phyloP scores from a whole-genome alignment of 2,329 filamentous ascomycete genomes.

The Phialocephala sp. region DNA sequence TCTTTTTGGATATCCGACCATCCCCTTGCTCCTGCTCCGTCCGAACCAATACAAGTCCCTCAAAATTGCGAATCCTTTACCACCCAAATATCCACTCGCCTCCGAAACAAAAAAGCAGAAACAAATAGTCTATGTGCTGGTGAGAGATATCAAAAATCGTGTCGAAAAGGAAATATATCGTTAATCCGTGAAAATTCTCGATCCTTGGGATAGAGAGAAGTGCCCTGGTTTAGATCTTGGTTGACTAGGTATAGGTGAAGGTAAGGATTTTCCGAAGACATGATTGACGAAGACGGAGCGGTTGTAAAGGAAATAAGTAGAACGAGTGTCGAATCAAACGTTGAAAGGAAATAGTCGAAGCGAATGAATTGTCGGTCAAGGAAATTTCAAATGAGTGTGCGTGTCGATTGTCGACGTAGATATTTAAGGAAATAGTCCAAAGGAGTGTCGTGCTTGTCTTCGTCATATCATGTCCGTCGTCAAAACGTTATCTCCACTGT shows the following conservation, averaged over 20 bases:
- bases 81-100: constrained; percentile 2
- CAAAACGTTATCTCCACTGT: constrained; percentile 6
- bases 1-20: neutral
- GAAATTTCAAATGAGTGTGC: constrained; percentile 43
- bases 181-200: constrained; percentile 11
- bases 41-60: constrained; percentile 8
- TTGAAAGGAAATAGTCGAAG: constrained; percentile 42
- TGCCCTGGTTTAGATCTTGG: neutral
- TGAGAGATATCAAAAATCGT: constrained; percentile 31
- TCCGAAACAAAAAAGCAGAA: constrained; percentile 22
- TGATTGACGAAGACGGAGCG: constrained; percentile 32
- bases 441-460: constrained; percentile 43
- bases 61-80: neutral
- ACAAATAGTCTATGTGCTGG: constrained; percentile 28
- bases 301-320: constrained; percentile 27
- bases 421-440: constrained; percentile 37
- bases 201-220: neutral
- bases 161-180: constrained; percentile 28
- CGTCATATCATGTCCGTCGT: constrained; percentile 26
- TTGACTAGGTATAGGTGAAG: constrained; percentile 9
- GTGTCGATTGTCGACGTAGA: constrained; percentile 35
- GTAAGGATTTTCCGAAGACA: constrained; percentile 17
- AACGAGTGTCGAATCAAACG: constrained; percentile 23
- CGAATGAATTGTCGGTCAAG: constrained; percentile 38
- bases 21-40: neutral